Base-by-base conservation (phyloP, 208 protist species). In the Leishmania amazonensis region DNA sequence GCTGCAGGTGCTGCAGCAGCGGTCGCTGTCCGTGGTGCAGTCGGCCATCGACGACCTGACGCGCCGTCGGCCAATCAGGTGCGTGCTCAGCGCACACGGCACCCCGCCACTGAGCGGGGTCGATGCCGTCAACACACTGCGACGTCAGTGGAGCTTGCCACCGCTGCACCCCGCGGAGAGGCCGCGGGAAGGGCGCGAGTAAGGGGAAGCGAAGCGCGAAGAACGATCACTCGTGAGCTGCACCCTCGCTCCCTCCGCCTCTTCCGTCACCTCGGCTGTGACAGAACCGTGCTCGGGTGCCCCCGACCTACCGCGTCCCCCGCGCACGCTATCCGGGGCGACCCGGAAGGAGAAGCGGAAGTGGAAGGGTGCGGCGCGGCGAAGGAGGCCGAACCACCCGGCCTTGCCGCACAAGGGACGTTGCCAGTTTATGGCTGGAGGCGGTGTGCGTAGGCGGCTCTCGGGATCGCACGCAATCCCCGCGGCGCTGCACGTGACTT, bases 71-170 rank as follows among this genome's bases (percentile, higher is more conserved):
- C 80, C 78, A 1, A 93, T 96, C 68, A 80, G 81, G 11, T 89
- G 72, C 68, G 53, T 96, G 6, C 21, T 96, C 1, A 92, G 86
- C 70, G 87, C 90, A 15, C 93, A 96, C 83, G 93, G 93, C 31
- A 95, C 93, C 1, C 89, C 93, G 62, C 93, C 93, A 62, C 80
- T 87, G 65, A 64, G 80, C 28, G 86, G 85, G 21, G n/a, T 38
- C 40, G 84, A 89, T 40, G 83, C 89, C 49, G 91, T 85, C 38
- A 90, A 94, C 79, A 58, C 77, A 17, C 83, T 96, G 64, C 87
- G 91, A 21, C 49, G 70, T 53, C 93, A 96, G 75, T 96, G 93
- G 93, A 90, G 85, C 11, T 79, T 96, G 71, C 79, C 85, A 1
- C 86, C 86, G 21, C 88, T 96, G 74, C 83, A 81, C 68, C 82